Conservation (phyloP, 345 rosid genomes). For the Noccaea caerulescens region DNA sequence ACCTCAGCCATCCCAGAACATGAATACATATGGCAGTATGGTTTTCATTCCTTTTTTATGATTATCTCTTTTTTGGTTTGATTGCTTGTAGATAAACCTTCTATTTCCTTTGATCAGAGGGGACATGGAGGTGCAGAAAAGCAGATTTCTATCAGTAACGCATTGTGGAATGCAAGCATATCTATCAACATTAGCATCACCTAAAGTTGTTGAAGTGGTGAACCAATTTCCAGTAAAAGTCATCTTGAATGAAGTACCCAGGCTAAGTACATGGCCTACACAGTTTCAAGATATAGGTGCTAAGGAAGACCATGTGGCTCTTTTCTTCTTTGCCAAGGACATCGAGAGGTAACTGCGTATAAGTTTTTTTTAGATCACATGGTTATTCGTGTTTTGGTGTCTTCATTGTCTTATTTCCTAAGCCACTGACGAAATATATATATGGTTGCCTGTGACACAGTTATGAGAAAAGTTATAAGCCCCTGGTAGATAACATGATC, state of each 20-base stretch:
- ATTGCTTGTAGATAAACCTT: constrained; percentile 18
- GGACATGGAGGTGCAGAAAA: constrained; percentile 67
- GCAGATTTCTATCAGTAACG: constrained; percentile 49
- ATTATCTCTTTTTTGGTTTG: constrained; percentile 15
- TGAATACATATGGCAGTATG: constrained; percentile 94
- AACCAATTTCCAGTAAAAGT: constrained; percentile 62
- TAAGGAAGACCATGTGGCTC: constrained; percentile 84
- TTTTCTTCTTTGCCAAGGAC: constrained; percentile 95
- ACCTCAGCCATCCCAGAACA: constrained; percentile 74
- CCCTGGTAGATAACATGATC: constrained; percentile 77
- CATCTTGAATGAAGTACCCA: constrained; percentile 75
- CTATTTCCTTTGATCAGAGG: constrained; percentile 66
- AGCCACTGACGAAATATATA: constrained; percentile 19
- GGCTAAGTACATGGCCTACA: constrained; percentile 77
- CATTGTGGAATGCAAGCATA: constrained; percentile 85
- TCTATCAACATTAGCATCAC: constrained; percentile 65
- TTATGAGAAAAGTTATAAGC: constrained; percentile 74
- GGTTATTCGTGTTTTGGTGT: constrained; percentile 13
- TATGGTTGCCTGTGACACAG: constrained; percentile 53
- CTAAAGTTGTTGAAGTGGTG: constrained; percentile 69
- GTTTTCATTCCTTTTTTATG: constrained; percentile 36
- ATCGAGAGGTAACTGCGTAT: constrained; percentile 62
- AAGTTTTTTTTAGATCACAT: constrained; percentile 8
- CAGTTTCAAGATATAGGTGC: constrained; percentile 76
- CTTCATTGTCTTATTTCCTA: constrained; percentile 20